A percentile compares a stretch with the other conserved stretches of the same genome.
Conservation (phyloP, 2,329 filamentous ascomycete genomes). For the Metarhizium sp. region DNA sequence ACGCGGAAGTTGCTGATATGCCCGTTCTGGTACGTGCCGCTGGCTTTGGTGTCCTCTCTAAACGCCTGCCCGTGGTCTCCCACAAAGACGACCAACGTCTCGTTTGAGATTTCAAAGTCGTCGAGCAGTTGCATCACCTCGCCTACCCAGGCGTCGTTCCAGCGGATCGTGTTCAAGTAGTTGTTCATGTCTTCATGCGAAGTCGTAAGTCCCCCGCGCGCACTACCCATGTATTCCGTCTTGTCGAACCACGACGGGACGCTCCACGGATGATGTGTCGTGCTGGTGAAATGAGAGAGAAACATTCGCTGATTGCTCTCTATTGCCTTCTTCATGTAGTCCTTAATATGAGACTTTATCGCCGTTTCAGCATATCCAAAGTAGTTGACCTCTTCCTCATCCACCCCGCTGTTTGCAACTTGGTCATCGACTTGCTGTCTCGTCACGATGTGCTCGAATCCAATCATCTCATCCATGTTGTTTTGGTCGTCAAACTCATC, state of each 20-base stretch:
- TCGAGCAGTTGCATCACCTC: slow-evolving; percentile 20
- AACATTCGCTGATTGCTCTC: slow-evolving; percentile 21
- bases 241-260: neutral
- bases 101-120: slow-evolving; percentile 19
- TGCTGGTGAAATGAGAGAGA: slow-evolving; percentile 23
- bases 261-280: slow-evolving; percentile 19
- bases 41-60: slow-evolving; percentile 20
- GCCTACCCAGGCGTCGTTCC: slow-evolving; percentile 22
- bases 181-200: slow-evolving; percentile 17
- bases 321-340: slow-evolving; percentile 18
- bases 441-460: neutral
- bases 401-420: slow-evolving; percentile 15
- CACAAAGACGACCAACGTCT: slow-evolving; percentile 21
- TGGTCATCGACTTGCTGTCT: slow-evolving; percentile 4
- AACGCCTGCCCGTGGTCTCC: slow-evolving; percentile 25
- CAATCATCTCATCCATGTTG: neutral
- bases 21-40: slow-evolving; percentile 21
- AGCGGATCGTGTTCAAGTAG: slow-evolving; percentile 23
- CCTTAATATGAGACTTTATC: slow-evolving; percentile 21
- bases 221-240: neutral
- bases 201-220: neutral
- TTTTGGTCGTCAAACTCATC: slow-evolving; percentile 18
- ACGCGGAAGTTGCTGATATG: slow-evolving; percentile 25
- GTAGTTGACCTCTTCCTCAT: slow-evolving; percentile 21
- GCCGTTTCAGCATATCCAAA: slow-evolving; percentile 21